These are phyloP conservation scores for Nymphaea thermarum DNA, from an alignment of 164 flowering plant genomes.

Conservation along the genomic window DNA sequence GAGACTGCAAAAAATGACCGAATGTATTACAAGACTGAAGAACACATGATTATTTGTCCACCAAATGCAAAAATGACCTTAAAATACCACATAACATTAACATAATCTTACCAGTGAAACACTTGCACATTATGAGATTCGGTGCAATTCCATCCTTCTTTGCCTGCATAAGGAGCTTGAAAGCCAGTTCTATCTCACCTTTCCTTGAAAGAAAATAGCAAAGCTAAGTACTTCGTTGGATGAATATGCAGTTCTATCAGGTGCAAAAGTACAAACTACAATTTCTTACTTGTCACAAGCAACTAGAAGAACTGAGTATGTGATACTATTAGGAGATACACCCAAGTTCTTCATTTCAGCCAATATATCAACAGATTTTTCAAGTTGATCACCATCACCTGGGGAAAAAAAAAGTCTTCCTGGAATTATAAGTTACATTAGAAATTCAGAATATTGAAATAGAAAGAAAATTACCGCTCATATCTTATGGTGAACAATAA, in stretches of 20 bases:
- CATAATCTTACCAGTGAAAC: slow-evolving; percentile 49
- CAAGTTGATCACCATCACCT: slow-evolving; percentile 80
- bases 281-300: slow-evolving; percentile 73
- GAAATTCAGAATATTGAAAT: no score
- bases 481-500: no score
- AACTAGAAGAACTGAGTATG: slow-evolving; percentile 64
- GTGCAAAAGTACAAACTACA: not conserved
- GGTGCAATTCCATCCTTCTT: slow-evolving; percentile 52
- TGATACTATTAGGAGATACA: slow-evolving; percentile 42
- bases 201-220: slow-evolving; percentile 28
- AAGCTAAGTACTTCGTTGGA: not conserved
- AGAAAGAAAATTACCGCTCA: no score
- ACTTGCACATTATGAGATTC: slow-evolving; percentile 48
- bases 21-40: no score
- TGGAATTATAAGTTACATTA: no score
- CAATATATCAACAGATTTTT: slow-evolving; percentile 58
- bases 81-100: no score
- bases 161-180: slow-evolving; percentile 53
- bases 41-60: no score
- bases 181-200: slow-evolving; percentile 60
- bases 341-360: slow-evolving; percentile 54
- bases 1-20: no score
- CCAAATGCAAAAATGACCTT: no score
- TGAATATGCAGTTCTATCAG: not conserved
- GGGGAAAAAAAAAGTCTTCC: slow-evolving; percentile 7